Evolutionary conservation across 2,329 filamentous ascomycete species (phyloP).

Genomic region (Zopfia rhizophila): DNA sequence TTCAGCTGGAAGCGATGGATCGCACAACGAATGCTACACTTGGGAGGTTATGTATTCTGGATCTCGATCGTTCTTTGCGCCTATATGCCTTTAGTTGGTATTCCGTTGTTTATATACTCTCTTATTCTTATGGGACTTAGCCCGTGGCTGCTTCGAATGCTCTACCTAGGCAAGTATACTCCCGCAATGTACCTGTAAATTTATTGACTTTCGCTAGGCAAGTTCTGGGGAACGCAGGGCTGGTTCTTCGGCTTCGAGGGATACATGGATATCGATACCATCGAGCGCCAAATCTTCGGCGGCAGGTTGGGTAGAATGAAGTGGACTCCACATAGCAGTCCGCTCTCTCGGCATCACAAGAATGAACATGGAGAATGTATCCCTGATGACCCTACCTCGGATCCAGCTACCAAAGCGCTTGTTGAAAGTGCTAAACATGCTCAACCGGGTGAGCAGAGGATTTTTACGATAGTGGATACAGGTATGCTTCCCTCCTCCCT

Average conservation of each 20-base stretch:
- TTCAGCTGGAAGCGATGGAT: conserved; percentile 39
- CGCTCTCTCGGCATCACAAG: conserved; percentile 45
- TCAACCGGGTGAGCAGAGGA: conserved; percentile 36
- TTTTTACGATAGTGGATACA: conserved; percentile 46
- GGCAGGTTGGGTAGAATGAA: conserved; percentile 45
- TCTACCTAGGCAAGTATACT: conserved; percentile 55
- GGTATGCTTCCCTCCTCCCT: conserved; percentile 26
- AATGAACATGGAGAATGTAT: conserved; percentile 44
- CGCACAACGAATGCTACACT: conserved; percentile 28
- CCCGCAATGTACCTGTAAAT: too few relatives aligned
- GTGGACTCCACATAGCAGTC: conserved; percentile 48
- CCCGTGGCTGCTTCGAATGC: conserved; percentile 47
- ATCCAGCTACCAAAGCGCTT: conserved; percentile 29
- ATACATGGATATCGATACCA: conserved; percentile 50
- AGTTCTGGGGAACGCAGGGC: conserved; percentile 54
- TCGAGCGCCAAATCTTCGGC: conserved; percentile 55
- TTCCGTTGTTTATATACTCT: conserved; percentile 35
- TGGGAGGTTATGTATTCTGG: conserved; percentile 29
- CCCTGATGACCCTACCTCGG: conserved; percentile 43
- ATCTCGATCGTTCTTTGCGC: conserved; percentile 25
- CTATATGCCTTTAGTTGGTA: conserved; percentile 10
- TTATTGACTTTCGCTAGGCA: too few relatives aligned
- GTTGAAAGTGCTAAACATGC: conserved; percentile 36
- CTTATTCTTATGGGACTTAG: conserved; percentile 40
- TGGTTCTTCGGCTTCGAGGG: conserved; percentile 59